A percentile compares a stretch with the other conserved stretches of the same genome.
Conservation (phyloP, 352 stramenopile species). For the Phytophthora chlamydospora region DNA sequence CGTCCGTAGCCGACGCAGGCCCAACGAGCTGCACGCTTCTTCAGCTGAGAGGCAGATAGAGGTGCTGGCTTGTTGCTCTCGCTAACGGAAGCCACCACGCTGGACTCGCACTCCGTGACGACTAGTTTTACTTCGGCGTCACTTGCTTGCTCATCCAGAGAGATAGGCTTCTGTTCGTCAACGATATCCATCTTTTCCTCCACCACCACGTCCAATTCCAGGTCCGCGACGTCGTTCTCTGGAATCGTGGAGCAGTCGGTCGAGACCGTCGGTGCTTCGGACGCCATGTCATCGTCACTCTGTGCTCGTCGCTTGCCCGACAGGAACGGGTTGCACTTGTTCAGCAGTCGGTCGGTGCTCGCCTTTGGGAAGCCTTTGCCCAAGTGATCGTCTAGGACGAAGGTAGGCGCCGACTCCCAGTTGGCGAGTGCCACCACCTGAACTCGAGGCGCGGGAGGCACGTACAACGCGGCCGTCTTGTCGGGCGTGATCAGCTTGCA, state of each 20-base stretch:
- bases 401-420: conserved; percentile 32
- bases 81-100: not conserved
- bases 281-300: conserved; percentile 29
- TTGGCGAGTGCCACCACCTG: conserved; percentile 35
- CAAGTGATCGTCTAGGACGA: conserved; percentile 32
- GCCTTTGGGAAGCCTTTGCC: conserved; percentile 8
- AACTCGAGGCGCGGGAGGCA: conserved; percentile 9
- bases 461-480: conserved; percentile 10
- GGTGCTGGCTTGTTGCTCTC: not conserved
- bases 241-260: conserved; percentile 31
- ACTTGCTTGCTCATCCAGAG: not conserved
- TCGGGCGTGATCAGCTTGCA: conserved; percentile 29
- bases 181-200: conserved; percentile 14
- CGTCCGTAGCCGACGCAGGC: conserved; percentile 22
- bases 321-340: conserved; percentile 45
- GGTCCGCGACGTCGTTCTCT: conserved; percentile 18
- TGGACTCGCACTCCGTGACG: not conserved
- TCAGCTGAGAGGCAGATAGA: not conserved
- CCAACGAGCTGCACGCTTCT: conserved; percentile 19
- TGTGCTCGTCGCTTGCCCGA: conserved; percentile 29
- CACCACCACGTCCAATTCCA: conserved; percentile 16
- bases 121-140: not conserved
- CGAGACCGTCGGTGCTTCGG: conserved; percentile 32
- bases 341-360: conserved; percentile 29
- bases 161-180: conserved; percentile 3